Base-by-base conservation (phyloP, 2,329 filamentous ascomycete genomes). In the Aspergillus cejpii region DNA sequence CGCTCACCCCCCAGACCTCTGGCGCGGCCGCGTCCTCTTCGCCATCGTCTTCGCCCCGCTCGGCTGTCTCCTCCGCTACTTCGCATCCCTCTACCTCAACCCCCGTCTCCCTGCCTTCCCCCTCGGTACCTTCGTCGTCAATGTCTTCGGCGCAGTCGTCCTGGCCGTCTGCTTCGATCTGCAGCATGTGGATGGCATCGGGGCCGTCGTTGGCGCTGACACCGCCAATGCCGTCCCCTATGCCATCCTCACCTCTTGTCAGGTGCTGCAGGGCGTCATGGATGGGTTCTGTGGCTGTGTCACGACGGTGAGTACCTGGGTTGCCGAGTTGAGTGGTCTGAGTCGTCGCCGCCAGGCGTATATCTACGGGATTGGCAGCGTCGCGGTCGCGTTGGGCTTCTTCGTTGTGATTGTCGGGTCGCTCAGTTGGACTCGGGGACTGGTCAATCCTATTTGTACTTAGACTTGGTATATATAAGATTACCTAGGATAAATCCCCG, bases 111-210 rank as follows among this genome's bases (percentile, higher is more conserved):
- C 80, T 0, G 69, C 75, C 0, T 96, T 96, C 54, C 91, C 91
- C 0, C 65, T 96, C 0, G 91, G 91, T 2, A 97, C 91, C 0
- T 95, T 96, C 57, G 68, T 72, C 0, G 87, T 85, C 21, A 97
- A 97, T 58, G 73, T 94, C 3, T 63, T 84, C 11, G 91, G 90
- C 3, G 89, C 87, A 0, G 76, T 76, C 0, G 66, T 95, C 12
- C 65, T 94, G 39, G 89, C 80, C 11, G 82, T 88, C 75, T 78
- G 81, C 23, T 94, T 79, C 71, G 85, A 94, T 59, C 69, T 95
- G 40, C 85, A 88, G 52, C 88, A 87, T 58, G 72, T 79, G 1
- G 47, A 54, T n/a, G 63, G 71, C 1, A 56, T 64, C 5, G 76
- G 74, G 0, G 76, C 74, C 0, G 51, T 74, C 1, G 52, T 53